A percentile compares a stretch with the other conserved stretches of the same genome.
These are phyloP conservation scores for Globisporangium lucens DNA, from an alignment of 352 stramenopile genomes.

Conservation along the genomic window DNA sequence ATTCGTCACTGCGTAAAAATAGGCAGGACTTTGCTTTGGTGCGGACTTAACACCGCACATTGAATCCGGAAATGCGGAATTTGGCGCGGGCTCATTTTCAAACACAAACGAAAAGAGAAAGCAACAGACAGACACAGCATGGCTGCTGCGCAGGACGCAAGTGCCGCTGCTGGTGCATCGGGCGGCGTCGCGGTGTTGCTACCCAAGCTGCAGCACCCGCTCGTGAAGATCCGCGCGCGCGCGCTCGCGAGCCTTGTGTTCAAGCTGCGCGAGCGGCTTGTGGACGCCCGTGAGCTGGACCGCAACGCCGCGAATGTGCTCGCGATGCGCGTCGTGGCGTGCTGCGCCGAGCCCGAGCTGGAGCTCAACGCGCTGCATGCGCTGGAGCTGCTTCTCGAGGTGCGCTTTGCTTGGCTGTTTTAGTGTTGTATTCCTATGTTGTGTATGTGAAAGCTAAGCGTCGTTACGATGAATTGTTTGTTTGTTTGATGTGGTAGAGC, in stretches of 20 bases:
- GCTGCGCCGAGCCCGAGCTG: slow-evolving; percentile 36
- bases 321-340: slow-evolving; percentile 30
- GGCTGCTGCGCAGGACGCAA: neutral
- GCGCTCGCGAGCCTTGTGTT: slow-evolving; percentile 58
- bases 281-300: slow-evolving; percentile 32
- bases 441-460: slow-evolving; percentile 10
- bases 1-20: neutral
- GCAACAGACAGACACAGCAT: neutral
- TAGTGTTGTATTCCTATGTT: neutral
- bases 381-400: slow-evolving; percentile 41
- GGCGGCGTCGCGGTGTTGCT: slow-evolving; percentile 33
- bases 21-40: neutral
- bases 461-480: slow-evolving; percentile 6
- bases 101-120: slow-evolving; percentile 17
- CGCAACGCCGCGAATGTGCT: slow-evolving; percentile 28
- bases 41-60: neutral
- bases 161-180: neutral
- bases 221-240: slow-evolving; percentile 54
- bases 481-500: slow-evolving; percentile 5
- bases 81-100: slow-evolving; percentile 1
- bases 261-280: slow-evolving; percentile 63
- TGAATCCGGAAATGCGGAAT: neutral
- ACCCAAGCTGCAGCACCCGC: slow-evolving; percentile 59
- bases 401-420: neutral
- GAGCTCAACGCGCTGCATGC: slow-evolving; percentile 50